Conservation (phyloP, 805 yeast genomes). For the Wickerhamomyces rabaulensis region DNA sequence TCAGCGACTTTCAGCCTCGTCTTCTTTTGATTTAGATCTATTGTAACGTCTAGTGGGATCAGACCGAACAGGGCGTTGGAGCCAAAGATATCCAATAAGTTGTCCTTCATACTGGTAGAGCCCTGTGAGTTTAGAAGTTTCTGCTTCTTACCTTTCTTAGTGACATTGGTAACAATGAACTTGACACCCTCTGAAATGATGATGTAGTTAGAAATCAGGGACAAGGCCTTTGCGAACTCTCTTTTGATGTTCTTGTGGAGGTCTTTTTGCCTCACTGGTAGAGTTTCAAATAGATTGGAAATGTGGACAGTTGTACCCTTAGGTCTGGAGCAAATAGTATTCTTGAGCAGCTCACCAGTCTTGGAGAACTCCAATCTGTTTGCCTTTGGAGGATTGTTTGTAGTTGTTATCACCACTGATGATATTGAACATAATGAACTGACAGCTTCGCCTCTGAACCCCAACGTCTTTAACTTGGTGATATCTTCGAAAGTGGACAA, state of each 20-base stretch:
- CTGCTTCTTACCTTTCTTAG: constrained; percentile 42
- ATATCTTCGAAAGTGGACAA: constrained; percentile 52
- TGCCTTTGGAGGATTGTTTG: constrained; percentile 52
- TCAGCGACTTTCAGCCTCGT: constrained; percentile 11
- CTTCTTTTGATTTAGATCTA: constrained; percentile 30
- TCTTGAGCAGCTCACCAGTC: constrained; percentile 45
- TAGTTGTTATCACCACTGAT: constrained; percentile 43
- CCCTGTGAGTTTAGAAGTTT: constrained; percentile 58
- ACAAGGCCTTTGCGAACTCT: constrained; percentile 68
- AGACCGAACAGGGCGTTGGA: constrained; percentile 57
- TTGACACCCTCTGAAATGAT: constrained; percentile 56
- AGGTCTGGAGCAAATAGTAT: constrained; percentile 43
- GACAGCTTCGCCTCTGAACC: constrained; percentile 81
- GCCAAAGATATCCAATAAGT: constrained; percentile 68
- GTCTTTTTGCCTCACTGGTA: constrained; percentile 83
- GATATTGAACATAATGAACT: constrained; percentile 61
- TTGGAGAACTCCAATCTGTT: constrained; percentile 46
- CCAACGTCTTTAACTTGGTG: constrained; percentile 46
- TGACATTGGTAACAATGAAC: constrained; percentile 53
- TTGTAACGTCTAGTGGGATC: constrained; percentile 38
- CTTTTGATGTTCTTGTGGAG: constrained; percentile 59
- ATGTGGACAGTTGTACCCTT: constrained; percentile 68
- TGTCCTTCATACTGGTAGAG: constrained; percentile 40
- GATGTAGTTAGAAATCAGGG: constrained; percentile 57
- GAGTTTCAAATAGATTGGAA: constrained; percentile 50